Evolutionary conservation across 495 filamentous ascomycete species (phyloP).

Genomic region (Lepraria neglecta): DNA sequence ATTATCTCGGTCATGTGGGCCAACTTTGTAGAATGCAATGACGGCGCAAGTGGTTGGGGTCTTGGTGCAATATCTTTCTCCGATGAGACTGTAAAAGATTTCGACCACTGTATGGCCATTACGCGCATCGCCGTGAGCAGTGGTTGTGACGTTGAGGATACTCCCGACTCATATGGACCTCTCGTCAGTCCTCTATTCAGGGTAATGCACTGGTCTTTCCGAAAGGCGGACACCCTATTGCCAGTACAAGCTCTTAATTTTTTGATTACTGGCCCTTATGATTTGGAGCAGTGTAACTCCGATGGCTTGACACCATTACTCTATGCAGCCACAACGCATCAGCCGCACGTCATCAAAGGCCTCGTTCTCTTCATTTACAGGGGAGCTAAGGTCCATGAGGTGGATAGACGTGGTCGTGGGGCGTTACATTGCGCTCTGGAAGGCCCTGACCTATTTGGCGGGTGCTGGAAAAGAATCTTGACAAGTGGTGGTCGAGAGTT

Average conservation of each 20-base stretch:
- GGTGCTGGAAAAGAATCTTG: too few species aligned
- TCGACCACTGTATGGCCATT: background rate
- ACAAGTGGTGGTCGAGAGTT: too few species aligned
- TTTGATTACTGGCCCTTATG: background rate
- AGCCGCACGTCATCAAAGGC: background rate
- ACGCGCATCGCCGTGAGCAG: background rate
- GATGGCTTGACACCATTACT: background rate
- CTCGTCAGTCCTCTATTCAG: background rate
- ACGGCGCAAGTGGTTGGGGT: too few species aligned
- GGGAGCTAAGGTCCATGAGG: background rate
- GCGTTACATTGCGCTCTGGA: background rate
- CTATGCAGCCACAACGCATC: background rate
- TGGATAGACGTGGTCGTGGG: background rate
- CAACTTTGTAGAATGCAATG: too few species aligned
- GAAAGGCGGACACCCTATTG: background rate
- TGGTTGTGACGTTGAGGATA: slow-evolving; percentile 4
- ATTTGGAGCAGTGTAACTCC: background rate
- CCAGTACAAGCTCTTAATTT: too few species aligned
- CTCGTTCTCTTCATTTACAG: background rate
- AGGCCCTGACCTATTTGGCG: too few species aligned
- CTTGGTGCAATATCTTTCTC: too few species aligned
- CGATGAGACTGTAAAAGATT: background rate
- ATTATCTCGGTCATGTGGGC: too few species aligned
- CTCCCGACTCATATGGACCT: too few species aligned
- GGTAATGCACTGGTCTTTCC: background rate